Evolutionary conservation across 2,329 filamentous ascomycete species (phyloP), one percentile per base, ranked within the genome.

Genomic region (Capronia americana): DNA sequence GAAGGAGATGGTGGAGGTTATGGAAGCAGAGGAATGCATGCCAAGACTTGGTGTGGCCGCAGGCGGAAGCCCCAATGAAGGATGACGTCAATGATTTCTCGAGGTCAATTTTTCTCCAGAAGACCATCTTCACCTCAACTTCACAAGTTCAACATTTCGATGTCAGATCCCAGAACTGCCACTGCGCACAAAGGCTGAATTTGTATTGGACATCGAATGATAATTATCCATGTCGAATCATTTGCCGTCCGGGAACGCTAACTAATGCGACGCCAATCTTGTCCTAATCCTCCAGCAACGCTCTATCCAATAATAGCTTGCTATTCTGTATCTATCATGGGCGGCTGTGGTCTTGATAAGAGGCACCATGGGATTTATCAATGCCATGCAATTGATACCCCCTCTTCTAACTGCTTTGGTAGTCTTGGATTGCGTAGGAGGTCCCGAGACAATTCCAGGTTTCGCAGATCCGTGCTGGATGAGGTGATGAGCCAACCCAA

Each of bases 381-480:
- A 28, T 26, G 48, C 24, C 20, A 28, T 51, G 23, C 23, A 26
- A 28, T 10, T 23, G 48, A 17, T 51, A 7, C 20, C 48, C 48
- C 48, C 11, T 26, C 48, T 12, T 51, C 48, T 51, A 51, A 51
- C 48, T 51, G 2, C 10, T 14, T 51, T 51, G 7, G 24, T 17
- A 51, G 48, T 51, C 48, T 24, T 51, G 48, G 48, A 51, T 28
- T 51, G 48, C 48, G 24, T 51, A 51, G 48, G 48, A 24, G 48
- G 23, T 14, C 48, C 20, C 8, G 14, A 44, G 17, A 3, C 17
- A 0, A 44, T 44, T 6, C 17, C 38, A 7, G 38, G 5, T 44
- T 44, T 44, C 38, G 17, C 38, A n/a, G 4, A 44, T 44, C 38
- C 2, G 38, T n/a, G 38, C 38, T 20, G 20, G 38, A 17, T 44